Evolutionary conservation across 768 basidiomycete species (phyloP).

Genomic region (Lentinula lateritia): DNA sequence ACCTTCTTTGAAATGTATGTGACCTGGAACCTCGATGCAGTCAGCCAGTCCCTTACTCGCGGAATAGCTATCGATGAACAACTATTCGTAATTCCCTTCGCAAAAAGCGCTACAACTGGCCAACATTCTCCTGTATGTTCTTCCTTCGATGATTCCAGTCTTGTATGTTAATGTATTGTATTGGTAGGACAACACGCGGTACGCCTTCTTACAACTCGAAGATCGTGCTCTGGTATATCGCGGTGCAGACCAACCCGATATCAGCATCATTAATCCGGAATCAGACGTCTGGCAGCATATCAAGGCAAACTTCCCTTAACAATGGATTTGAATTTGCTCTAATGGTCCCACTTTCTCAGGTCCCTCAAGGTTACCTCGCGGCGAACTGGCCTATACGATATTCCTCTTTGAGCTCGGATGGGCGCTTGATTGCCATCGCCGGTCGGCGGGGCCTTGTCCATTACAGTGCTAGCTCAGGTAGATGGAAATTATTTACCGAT

Average conservation of each 20-base stretch:
- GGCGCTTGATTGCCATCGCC: constrained; percentile 87
- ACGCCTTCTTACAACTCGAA: constrained; percentile 93
- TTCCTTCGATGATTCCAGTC: constrained; percentile 1
- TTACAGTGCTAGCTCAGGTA: constrained; percentile 89
- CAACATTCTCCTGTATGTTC: constrained; percentile 85
- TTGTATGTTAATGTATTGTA: background rate
- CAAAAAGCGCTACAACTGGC: constrained; percentile 88
- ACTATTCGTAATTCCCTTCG: constrained; percentile 84
- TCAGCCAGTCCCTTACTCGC: background rate
- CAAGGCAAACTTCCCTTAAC: constrained; percentile 44
- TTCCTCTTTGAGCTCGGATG: constrained; percentile 86
- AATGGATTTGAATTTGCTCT: background rate
- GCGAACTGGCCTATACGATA: constrained; percentile 94
- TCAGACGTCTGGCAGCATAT: constrained; percentile 98
- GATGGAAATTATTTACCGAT: constrained; percentile 89
- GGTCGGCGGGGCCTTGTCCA: constrained; percentile 88
- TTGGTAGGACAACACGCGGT: constrained; percentile 85
- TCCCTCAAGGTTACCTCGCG: constrained; percentile 84
- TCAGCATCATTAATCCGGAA: constrained; percentile 97
- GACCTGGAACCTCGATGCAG: background rate
- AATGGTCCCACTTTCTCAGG: constrained; percentile 33
- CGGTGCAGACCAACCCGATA: constrained; percentile 95
- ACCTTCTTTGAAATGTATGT: constrained; percentile 44
- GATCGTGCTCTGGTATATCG: constrained; percentile 91
- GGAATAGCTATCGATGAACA: constrained; percentile 56